Evolutionary conservation across 2,329 filamentous ascomycete species (phyloP), one percentile per base, ranked within the genome.

Genomic region (Ophiostoma quercus): DNA sequence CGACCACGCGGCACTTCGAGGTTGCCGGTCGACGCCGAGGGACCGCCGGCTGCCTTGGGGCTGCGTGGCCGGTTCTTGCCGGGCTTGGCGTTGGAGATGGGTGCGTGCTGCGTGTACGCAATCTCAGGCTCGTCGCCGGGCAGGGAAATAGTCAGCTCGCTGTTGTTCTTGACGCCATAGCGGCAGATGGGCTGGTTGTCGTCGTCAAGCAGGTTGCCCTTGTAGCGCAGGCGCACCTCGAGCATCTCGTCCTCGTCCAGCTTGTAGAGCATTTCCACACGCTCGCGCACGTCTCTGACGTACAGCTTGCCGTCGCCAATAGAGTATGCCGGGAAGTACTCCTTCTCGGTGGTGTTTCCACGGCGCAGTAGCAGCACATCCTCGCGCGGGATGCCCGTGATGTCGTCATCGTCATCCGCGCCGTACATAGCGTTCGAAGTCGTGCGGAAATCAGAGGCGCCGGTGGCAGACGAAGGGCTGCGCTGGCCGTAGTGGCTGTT

Each of bases 231-330:
- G 77, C 88, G 90, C 76, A 92, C 81, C 66, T 84, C 80, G 39
- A 79, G 78, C 8, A 80, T 77, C 76, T 82, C 76, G 75, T 81
- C 80, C 65, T 87, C 84, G 5, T 84, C 82, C 41, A 92, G 79
- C 68, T 87, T 85, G 79, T 92, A 84, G 77, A 91, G 83, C 74
- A 89, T 82, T 69, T 86, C 87, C 5, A 88, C 86, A n/a, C 90
- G 88, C 69, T 89, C 84, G 70, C 86, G 84, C 41, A 94, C 83
- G 74, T 91, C 89, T 69, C 83, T 80, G 43, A 92, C 86, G 43
- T 82, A 83, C 70, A 94, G 80, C 76, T 90, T 88, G 66, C 90
- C 90, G 76, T 92, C 88, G 71, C 87, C 88, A 75, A 94, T 93
- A 71, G 88, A 86, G 78, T 89, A 91, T 14, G 88, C 88, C 0